A percentile compares a stretch with the other conserved stretches of the same genome.
phyloP scores from a whole-genome alignment of 208 protist species.

The Porcisia hertigi region DNA sequence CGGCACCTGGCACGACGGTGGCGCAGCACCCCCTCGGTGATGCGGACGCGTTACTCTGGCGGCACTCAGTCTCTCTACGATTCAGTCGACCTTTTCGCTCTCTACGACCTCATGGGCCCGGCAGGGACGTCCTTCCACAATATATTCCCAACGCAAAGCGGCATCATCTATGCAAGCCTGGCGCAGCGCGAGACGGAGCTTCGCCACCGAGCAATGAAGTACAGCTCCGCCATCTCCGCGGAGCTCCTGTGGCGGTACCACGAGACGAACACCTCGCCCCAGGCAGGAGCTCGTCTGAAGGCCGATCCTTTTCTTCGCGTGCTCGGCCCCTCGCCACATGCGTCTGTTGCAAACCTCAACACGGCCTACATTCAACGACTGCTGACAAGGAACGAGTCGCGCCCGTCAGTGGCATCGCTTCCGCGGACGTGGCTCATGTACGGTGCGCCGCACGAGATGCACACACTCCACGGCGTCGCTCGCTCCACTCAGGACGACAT shows the following conservation, averaged over 20 bases:
- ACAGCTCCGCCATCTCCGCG: slow-evolving; percentile 15
- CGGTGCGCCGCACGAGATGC: slow-evolving; percentile 48
- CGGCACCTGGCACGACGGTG: slow-evolving; percentile 79
- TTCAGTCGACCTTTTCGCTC: slow-evolving; percentile 72
- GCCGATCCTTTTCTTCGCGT: slow-evolving; percentile 18
- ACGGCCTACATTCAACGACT: slow-evolving; percentile 1
- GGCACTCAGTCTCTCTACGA: slow-evolving; percentile 39
- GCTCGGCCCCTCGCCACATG: slow-evolving; percentile 14
- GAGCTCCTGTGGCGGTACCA: slow-evolving; percentile 25
- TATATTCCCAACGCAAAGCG: slow-evolving; percentile 65
- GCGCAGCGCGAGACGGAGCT: slow-evolving; percentile 35
- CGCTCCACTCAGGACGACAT: neutral
- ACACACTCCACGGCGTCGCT: slow-evolving; percentile 41
- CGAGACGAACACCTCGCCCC: neutral
- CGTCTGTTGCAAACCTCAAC: slow-evolving; percentile 13
- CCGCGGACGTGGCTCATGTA: slow-evolving; percentile 48
- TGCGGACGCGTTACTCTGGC: slow-evolving; percentile 33
- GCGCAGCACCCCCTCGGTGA: slow-evolving; percentile 5
- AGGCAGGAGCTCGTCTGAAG: neutral
- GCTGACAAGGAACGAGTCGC: slow-evolving; percentile 1
- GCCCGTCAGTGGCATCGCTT: slow-evolving; percentile 13
- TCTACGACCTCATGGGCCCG: slow-evolving; percentile 86
- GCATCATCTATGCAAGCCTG: slow-evolving; percentile 41
- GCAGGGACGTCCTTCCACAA: slow-evolving; percentile 54
- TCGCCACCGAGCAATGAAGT: slow-evolving; percentile 20